Evolutionary conservation across 495 filamentous ascomycete genomes (phyloP), one percentile per base, ranked within the genome.

Genomic region (Bombardia bombarda): DNA sequence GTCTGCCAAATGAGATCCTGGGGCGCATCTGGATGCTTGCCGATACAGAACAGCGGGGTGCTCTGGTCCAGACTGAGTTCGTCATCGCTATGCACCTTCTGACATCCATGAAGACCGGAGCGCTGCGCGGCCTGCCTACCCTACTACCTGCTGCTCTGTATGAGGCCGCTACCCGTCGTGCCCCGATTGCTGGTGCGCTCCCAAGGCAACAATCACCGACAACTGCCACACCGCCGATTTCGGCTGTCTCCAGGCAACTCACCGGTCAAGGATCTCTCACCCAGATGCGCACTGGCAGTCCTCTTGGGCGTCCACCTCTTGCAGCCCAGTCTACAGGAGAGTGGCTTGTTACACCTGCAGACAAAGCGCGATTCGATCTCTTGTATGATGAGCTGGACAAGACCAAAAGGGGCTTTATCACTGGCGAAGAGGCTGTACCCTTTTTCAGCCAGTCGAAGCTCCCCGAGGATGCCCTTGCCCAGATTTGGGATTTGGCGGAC

Each of bases 31-130:
- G 92, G 92, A 87, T 83, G 53, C 74, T 98, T 36, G 82, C 89
- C 8, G 92, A 98, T 62, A 89, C 85, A 1, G 86, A 95, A 58
- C 87, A 95, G 59, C 79, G 89, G 40, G 93, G 92, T 20, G 81
- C 80, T 25, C 76, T 98, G n/a, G 85, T 86, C 48, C 70, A 79
- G 51, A 90, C 88, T 10, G 92, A 97, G 46, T 98, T 98, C 60
- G 84, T 96, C 53, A 92, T 98, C 52, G 90, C 93, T 9, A 98
- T 98, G 92, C 92, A 98, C 67, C 73, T 98, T 22, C 70, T 98
- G 40, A 86, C 86, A 4, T 95, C 90, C 6, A 88, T 81, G 61
- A 95, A 90, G 67, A 84, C 79, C 18, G 86, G 90, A 20, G 72
- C 76, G 6, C 71, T 98, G 61, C 78, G 82, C 42, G 83, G 74